A percentile compares a stretch with the other conserved stretches of the same genome.
These are phyloP conservation scores for Paramarasmius palmivorus DNA, from an alignment of 1,284 basidiomycete species.

Conservation along the genomic window DNA sequence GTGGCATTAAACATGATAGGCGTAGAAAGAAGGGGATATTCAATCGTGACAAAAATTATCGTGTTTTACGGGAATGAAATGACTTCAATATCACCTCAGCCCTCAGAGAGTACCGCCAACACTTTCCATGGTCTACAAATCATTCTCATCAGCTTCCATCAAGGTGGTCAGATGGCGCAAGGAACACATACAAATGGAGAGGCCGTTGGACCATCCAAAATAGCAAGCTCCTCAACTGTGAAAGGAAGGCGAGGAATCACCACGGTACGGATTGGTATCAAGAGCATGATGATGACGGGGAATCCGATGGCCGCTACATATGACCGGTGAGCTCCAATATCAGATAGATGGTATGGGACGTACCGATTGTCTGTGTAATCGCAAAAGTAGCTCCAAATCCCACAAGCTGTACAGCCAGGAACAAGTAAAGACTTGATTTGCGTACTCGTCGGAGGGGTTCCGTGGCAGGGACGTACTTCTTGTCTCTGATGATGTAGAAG, in stretches of 20 bases:
- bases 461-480: constrained; percentile 53
- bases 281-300: constrained; percentile 84
- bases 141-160: neutral
- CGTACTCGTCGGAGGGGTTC: constrained; percentile 79
- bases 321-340: constrained; percentile 9
- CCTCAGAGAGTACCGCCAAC: constrained; percentile 46
- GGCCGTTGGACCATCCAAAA: constrained; percentile 88
- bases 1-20: too few relatives aligned
- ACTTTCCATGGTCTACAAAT: constrained; percentile 53
- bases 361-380: constrained; percentile 89
- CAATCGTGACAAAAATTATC: too few relatives aligned
- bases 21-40: too few relatives aligned
- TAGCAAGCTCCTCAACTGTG: constrained; percentile 75
- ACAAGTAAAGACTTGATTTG: constrained; percentile 76
- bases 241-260: constrained; percentile 81
- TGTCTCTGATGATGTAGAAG: constrained; percentile 82
- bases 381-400: constrained; percentile 92
- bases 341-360: constrained; percentile 18
- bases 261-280: constrained; percentile 81
- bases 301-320: constrained; percentile 83
- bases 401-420: constrained; percentile 78
- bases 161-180: neutral
- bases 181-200: constrained; percentile 70
- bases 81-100: too few relatives aligned
- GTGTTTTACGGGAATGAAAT: too few relatives aligned